phyloP scores from a whole-genome alignment of 2,329 filamentous ascomycete species.

The Pseudogymnoascus sp. region DNA sequence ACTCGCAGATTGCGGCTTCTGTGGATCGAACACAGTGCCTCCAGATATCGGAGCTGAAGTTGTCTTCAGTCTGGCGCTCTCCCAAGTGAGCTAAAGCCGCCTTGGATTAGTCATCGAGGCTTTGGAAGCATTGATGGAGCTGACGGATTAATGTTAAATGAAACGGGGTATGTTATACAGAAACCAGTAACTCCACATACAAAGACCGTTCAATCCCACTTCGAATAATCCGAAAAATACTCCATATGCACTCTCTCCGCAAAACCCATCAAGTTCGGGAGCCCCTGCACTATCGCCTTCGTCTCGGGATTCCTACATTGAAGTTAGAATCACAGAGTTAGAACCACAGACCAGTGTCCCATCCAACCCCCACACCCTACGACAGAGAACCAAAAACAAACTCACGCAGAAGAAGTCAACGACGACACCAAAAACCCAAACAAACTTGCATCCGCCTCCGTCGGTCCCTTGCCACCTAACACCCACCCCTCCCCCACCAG shows the following conservation, averaged over 20 bases:
- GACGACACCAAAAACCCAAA: conserved; percentile 49
- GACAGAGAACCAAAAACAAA: too few relatives aligned
- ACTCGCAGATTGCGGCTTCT: too few relatives aligned
- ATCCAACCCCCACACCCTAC: too few relatives aligned
- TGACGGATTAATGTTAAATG: too few relatives aligned
- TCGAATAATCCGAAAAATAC: conserved; percentile 51
- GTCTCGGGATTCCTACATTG: conserved; percentile 38
- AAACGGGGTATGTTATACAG: too few relatives aligned
- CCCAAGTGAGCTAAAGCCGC: too few relatives aligned
- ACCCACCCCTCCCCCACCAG: conserved; percentile 42
- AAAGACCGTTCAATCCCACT: conserved; percentile 24
- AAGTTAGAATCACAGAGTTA: background rate
- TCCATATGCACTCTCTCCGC: conserved; percentile 44
- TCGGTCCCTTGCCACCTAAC: conserved; percentile 43
- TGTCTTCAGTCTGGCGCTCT: too few relatives aligned
- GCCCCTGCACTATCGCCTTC: conserved; percentile 35
- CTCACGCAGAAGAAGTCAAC: conserved; percentile 46
- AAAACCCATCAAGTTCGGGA: conserved; percentile 46
- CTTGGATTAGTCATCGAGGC: too few relatives aligned
- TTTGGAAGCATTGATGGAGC: too few relatives aligned
- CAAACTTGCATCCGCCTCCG: conserved; percentile 47
- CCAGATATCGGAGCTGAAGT: too few relatives aligned
- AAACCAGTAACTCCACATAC: background rate
- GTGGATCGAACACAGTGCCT: too few relatives aligned
- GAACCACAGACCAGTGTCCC: too few relatives aligned